These are phyloP conservation scores for Amanita rubescens DNA, from an alignment of 768 basidiomycete genomes.

Conservation along the genomic window DNA sequence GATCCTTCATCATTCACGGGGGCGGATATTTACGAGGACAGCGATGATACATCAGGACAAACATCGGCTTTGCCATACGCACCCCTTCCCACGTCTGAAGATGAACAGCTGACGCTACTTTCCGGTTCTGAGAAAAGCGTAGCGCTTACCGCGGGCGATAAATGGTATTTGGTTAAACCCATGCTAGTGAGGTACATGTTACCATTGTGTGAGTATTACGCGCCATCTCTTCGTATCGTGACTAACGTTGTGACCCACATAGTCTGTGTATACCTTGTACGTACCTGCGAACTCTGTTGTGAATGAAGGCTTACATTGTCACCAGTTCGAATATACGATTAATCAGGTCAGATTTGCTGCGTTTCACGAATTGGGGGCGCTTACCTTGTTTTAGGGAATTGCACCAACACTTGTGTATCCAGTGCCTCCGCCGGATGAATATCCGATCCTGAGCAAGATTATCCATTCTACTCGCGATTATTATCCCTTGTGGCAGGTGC, in stretches of 20 bases:
- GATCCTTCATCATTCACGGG: conserved; percentile 41
- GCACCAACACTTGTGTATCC: conserved; percentile 87
- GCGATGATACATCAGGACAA: conserved; percentile 21
- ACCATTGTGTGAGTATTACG: conserved; percentile 72
- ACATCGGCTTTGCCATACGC: conserved; percentile 34
- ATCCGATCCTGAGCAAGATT: conserved; percentile 63
- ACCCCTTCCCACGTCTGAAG: conserved; percentile 33
- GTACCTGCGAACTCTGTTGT: conserved; percentile 13
- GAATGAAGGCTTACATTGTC: conserved; percentile 2
- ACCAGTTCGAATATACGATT: conserved; percentile 84
- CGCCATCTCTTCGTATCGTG: not conserved
- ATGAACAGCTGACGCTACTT: conserved; percentile 31
- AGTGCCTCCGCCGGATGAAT: conserved; percentile 54
- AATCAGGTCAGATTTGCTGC: conserved; percentile 49
- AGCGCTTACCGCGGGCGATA: conserved; percentile 61
- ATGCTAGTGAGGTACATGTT: conserved; percentile 82
- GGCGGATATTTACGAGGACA: conserved; percentile 30
- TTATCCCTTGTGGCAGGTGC: conserved; percentile 91
- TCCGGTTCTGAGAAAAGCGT: conserved; percentile 35
- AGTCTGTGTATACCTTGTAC: conserved; percentile 41
- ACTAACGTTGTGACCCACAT: not conserved
- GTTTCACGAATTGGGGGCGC: not conserved
- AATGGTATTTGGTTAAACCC: conserved; percentile 76
- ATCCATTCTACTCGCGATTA: conserved; percentile 86
- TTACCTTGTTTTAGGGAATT: conserved; percentile 50